phyloP scores from a whole-genome alignment of 1,139 yeast species.

The Sugiyamaella castrensis region DNA sequence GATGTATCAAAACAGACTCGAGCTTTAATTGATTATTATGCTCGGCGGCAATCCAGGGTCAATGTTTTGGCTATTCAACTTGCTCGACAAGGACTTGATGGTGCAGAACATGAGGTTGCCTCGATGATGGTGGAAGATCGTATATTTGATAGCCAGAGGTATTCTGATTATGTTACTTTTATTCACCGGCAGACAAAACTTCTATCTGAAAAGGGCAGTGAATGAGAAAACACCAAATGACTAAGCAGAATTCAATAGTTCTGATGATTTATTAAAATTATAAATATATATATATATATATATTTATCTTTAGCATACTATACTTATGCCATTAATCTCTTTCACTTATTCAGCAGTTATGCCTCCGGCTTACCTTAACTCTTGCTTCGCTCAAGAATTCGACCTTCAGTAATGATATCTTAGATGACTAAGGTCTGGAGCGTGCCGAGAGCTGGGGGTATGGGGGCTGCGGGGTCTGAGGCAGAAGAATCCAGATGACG shows the following conservation, averaged over 20 bases:
- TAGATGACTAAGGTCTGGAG: too few relatives aligned
- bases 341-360: too few relatives aligned
- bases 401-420: too few relatives aligned
- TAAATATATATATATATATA: slow-evolving; percentile 3
- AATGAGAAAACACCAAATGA: not conserved
- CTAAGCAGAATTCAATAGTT: not conserved
- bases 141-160: slow-evolving; percentile 37
- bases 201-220: slow-evolving; percentile 23
- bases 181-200: slow-evolving; percentile 38
- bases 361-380: not conserved
- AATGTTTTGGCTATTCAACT: slow-evolving; percentile 52
- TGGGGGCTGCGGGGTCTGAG: too few relatives aligned
- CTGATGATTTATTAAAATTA: too few relatives aligned
- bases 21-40: slow-evolving; percentile 54
- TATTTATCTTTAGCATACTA: not conserved
- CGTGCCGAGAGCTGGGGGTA: too few relatives aligned
- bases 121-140: slow-evolving; percentile 74
- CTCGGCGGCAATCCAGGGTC: slow-evolving; percentile 42
- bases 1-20: slow-evolving; percentile 68
- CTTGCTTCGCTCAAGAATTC: not conserved
- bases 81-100: slow-evolving; percentile 65
- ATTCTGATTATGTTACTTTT: slow-evolving; percentile 33
- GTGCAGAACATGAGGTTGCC: slow-evolving; percentile 54
- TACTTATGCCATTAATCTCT: not conserved
- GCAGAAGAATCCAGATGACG: too few relatives aligned